These are phyloP conservation scores for Punica granatum DNA, from an alignment of 345 rosid species.

Conservation along the genomic window DNA sequence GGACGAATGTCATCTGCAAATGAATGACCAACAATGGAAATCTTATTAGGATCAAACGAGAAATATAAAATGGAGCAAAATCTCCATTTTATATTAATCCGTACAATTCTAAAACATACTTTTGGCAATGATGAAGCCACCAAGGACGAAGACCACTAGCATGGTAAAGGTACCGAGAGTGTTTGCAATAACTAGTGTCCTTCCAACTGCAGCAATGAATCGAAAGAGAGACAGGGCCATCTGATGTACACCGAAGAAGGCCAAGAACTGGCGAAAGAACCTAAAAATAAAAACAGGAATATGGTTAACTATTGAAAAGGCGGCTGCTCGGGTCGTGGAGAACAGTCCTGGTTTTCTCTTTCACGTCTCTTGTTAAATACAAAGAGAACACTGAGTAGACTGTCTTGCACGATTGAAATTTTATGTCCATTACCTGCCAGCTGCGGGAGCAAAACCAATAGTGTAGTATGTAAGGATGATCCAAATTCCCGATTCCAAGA, in stretches of 20 bases:
- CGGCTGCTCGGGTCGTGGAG: no score
- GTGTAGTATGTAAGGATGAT: slow-evolving; percentile 38
- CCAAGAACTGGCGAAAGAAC: slow-evolving; percentile 69
- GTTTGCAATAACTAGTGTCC: slow-evolving; percentile 65
- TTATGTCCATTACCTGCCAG: slow-evolving; percentile 26
- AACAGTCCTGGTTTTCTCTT: no score
- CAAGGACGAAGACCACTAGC: slow-evolving; percentile 67
- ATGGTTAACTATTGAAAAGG: no score
- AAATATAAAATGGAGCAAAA: background rate
- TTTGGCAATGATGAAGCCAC: slow-evolving; percentile 79
- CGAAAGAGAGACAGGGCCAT: slow-evolving; percentile 88
- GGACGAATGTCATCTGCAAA: slow-evolving; percentile 57
- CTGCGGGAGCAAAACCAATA: slow-evolving; percentile 40
- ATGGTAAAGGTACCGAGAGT: slow-evolving; percentile 61
- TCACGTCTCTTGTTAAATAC: no score
- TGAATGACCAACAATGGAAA: slow-evolving; percentile 7
- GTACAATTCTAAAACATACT: slow-evolving; percentile 26
- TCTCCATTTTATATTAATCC: background rate
- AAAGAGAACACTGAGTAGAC: no score
- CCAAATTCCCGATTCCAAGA: slow-evolving; percentile 39
- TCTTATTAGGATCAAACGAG: background rate
- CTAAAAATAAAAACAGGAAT: slow-evolving; percentile 18
- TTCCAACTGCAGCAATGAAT: slow-evolving; percentile 79
- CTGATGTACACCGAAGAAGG: slow-evolving; percentile 68
- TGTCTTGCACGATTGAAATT: background rate